Evolutionary conservation across 2,329 filamentous ascomycete species (phyloP).

Genomic region (Calonectria henricotiae): DNA sequence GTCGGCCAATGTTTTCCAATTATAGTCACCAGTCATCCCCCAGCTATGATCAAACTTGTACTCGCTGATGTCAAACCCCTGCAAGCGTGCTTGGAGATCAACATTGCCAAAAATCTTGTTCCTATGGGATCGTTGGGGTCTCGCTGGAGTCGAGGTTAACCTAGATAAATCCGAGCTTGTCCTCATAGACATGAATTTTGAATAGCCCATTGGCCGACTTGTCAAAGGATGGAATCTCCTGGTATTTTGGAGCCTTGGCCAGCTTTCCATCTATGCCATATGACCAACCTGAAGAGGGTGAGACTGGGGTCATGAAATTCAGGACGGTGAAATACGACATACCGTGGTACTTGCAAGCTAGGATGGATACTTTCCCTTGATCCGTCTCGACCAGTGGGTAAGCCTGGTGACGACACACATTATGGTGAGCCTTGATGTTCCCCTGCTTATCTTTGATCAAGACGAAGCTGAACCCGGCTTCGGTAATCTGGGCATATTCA

Average conservation of each 20-base stretch:
- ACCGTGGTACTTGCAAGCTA: conserved; percentile 38
- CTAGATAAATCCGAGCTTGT: conserved; percentile 37
- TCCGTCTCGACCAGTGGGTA: conserved; percentile 38
- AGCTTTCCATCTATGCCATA: conserved; percentile 36
- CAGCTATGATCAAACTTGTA: conserved; percentile 72
- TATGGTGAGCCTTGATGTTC: conserved; percentile 33
- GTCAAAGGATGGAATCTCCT: conserved; percentile 34
- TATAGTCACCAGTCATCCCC: conserved; percentile 70
- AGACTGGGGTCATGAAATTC: neutral
- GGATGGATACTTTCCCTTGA: conserved; percentile 27
- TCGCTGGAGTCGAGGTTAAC: conserved; percentile 60
- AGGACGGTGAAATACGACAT: neutral
- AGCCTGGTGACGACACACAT: conserved; percentile 36
- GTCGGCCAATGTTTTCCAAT: conserved; percentile 73
- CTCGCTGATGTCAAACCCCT: conserved; percentile 64
- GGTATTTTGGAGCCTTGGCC: conserved; percentile 38
- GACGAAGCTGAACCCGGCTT: conserved; percentile 57
- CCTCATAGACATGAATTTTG: conserved; percentile 35
- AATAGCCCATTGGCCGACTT: conserved; percentile 31
- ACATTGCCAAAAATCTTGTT: conserved; percentile 67
- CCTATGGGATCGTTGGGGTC: conserved; percentile 64
- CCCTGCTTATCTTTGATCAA: conserved; percentile 36
- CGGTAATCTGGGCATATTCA: conserved; percentile 70
- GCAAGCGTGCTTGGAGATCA: conserved; percentile 63
- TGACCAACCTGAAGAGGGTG: conserved; percentile 27